A percentile compares a stretch with the other conserved stretches of the same genome.
Conservation (phyloP, 1,139 yeast genomes). For the Debaryomyces robertsiae region DNA sequence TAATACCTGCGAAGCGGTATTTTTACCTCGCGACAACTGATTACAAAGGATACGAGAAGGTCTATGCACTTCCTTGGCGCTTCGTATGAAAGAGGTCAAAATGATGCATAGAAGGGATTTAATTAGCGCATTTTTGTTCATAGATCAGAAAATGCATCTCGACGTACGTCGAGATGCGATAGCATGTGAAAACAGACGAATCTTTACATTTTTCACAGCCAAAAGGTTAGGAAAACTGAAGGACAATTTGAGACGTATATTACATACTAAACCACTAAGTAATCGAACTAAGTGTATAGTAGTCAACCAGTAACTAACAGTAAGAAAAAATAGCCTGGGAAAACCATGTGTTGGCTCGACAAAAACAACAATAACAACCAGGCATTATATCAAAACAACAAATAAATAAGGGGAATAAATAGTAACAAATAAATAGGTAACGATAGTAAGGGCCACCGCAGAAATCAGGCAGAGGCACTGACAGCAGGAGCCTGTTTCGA, state of each 20-base stretch:
- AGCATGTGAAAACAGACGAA: conserved; percentile 1
- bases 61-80: no score
- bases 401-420: conserved; percentile 6
- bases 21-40: no score
- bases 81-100: no score
- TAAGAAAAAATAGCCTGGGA: background rate
- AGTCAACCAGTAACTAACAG: conserved; percentile 1
- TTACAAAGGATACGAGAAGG: no score
- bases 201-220: background rate
- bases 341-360: no score
- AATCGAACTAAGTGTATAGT: background rate
- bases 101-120: no score
- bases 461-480: conserved; percentile 22
- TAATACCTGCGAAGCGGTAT: no score
- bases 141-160: no score
- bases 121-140: no score
- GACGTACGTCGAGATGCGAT: background rate
- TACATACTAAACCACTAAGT: background rate
- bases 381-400: background rate
- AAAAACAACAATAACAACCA: background rate
- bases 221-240: no score
- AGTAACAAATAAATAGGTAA: conserved; percentile 4
- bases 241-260: no score
- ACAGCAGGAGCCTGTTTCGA: conserved; percentile 17
- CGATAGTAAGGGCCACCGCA: background rate